Evolutionary conservation across 2,329 filamentous ascomycete species (phyloP), one percentile per base, ranked within the genome.

Genomic region (Daldinia sp.): DNA sequence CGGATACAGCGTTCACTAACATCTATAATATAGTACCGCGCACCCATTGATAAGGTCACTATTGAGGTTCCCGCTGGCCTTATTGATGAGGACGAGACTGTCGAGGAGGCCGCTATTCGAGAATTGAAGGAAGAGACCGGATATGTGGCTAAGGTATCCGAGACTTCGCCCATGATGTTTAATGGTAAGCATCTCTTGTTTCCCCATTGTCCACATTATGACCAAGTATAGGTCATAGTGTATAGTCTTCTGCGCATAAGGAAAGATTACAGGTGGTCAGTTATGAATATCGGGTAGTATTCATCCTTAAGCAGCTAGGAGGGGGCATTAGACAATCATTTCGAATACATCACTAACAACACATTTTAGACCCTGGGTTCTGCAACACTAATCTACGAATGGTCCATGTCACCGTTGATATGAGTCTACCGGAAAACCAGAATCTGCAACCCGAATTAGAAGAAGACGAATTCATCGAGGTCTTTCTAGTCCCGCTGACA

Each of bases 381-480:
- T 90, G 87, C 78, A 90, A 89, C 76, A 90, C 89, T 4, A 91
- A 90, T 73, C 80, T 90, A 46, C 84, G 86, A 61, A 90, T 91
- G 86, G 88, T 94, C 13, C 92, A 94, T 75, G 88, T 94, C 46
- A 86, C 83, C 1, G 87, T 95, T 70, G 91, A 95, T 78, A 88
- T 92, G 84, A 84, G 81, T 4, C 81, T 89, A 1, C 86, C 90
- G 0, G 89, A 89, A 73, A 95, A 95, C 76, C 86, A 90, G 76
- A 83, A 92, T 60, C 88, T 88, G 1, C 84, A 89, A 78, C 89
- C 92, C 0, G 82, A 91, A 76, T 83, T 94, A 6, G 92, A 95
- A 77, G 92, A 94, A 28, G 90, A 89, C 70, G 92, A 95, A 80
- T 94, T 94, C 76, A 94, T 95, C 75, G 92, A 94, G 78, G 90